A percentile compares a stretch with the other conserved stretches of the same genome.
Evolutionary conservation across 805 yeast genomes (phyloP).

Genomic region (Yarrowia sp.): DNA sequence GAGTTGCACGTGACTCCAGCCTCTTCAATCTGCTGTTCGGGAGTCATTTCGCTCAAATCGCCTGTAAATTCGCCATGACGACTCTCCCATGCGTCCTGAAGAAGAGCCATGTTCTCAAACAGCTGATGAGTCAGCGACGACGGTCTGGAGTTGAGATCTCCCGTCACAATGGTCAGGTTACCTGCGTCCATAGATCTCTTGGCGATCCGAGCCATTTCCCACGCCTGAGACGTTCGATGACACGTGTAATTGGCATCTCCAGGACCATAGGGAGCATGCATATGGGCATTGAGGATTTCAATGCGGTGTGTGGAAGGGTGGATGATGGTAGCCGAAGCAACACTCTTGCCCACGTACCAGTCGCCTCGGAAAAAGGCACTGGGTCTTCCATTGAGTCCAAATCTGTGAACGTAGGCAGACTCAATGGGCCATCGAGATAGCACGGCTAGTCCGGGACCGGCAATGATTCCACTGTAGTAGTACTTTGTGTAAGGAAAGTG

Average conservation of each 20-base stretch:
- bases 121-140: constrained; percentile 78
- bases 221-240: constrained; percentile 92
- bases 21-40: constrained; percentile 57
- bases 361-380: constrained; percentile 93
- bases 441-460: constrained; percentile 92
- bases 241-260: constrained; percentile 91
- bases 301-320: constrained; percentile 51
- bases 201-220: constrained; percentile 80
- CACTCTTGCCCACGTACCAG: constrained; percentile 93
- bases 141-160: constrained; percentile 88
- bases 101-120: constrained; percentile 62
- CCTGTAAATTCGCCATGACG: constrained; percentile 49
- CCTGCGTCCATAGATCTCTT: constrained; percentile 65
- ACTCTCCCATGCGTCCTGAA: constrained; percentile 80
- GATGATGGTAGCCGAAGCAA: constrained; percentile 66
- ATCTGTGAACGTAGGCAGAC: constrained; percentile 72
- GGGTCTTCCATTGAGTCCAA: constrained; percentile 91
- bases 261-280: constrained; percentile 93
- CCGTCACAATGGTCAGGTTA: constrained; percentile 82
- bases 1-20: constrained; percentile 95
- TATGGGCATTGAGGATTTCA: constrained; percentile 84
- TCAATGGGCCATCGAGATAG: constrained; percentile 80
- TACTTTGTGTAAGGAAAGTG: constrained; percentile 62
- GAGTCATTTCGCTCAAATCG: constrained; percentile 46
- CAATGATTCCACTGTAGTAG: constrained; percentile 76